A percentile compares a stretch with the other conserved stretches of the same genome.
Conservation (phyloP, 495 filamentous ascomycete species). For the Lindgomyces ingoldianus region DNA sequence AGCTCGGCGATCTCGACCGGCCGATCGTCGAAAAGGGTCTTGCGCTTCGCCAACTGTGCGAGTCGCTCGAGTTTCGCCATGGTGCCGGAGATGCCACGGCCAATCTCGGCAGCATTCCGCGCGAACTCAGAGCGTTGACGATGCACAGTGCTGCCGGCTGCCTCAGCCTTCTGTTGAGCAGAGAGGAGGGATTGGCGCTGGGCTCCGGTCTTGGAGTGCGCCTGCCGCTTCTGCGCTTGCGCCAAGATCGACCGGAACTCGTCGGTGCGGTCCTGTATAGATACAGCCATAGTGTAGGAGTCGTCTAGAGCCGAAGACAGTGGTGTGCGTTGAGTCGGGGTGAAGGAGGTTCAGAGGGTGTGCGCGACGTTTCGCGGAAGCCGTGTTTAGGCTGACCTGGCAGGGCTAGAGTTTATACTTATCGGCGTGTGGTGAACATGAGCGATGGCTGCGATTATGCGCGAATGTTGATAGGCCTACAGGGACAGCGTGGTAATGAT, state of each 20-base stretch:
- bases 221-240: conserved; percentile 75
- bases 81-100: conserved; percentile 79
- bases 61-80: conserved; percentile 93
- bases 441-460: background rate
- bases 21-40: conserved; percentile 95
- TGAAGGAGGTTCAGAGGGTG: background rate
- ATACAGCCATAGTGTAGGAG: conserved; percentile 56
- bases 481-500: no score
- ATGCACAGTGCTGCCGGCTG: conserved; percentile 59
- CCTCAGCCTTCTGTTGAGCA: conserved; percentile 67
- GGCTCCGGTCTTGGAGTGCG: conserved; percentile 66
- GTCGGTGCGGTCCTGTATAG: conserved; percentile 93
- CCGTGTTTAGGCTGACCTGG: no score
- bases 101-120: conserved; percentile 83
- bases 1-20: conserved; percentile 96
- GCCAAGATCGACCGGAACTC: conserved; percentile 90
- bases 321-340: no score
- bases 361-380: background rate
- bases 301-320: background rate
- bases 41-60: conserved; percentile 89
- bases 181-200: conserved; percentile 81
- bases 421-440: no score
- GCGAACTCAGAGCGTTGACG: conserved; percentile 78
- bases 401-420: no score
- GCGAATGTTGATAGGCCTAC: no score